Evolutionary conservation across 73 alveolate species (phyloP), one percentile per base, ranked within the genome.

Genomic region (Effrenium voratum): DNA sequence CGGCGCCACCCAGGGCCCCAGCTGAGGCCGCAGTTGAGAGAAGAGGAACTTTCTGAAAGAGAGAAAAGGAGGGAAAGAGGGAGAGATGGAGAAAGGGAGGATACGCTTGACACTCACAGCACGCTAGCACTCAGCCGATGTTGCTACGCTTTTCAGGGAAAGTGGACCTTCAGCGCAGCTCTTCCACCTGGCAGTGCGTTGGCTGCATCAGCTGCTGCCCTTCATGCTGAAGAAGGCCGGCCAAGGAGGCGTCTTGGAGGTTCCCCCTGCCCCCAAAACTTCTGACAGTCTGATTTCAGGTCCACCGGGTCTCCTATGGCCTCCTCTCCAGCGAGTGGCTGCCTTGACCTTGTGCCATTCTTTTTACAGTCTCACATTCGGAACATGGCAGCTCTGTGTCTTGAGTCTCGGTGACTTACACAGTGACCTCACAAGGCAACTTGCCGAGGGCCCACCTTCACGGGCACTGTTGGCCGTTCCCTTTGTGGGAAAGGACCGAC

Each of bases 301-400:
- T 91, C 63, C 90, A 91, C 38, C 98, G 98, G 38, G 98, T 91
- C 44, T 91, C 98, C 26, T 91, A 91, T 49, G 98, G 98, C 32
- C 41, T 87, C 84, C 95, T 87, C 52, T 87, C 95, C 45, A 63
- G 70, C 28, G 95, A 87, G 95, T 87, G 16, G 49, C 66, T 13
- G 13, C 52, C 81, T 59, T 45, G 16, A 72, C 24, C n/a, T n/a
- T n/a, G n/a, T n/a, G n/a, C n/a, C n/a, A n/a, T n/a, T n/a, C n/a
- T n/a, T n/a, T n/a, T n/a, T 3, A 22, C 13, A 19, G 59, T 36
- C 26, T 13, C 24, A 36, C 1, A 15, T 5, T 36, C 40, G 13
- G 3, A 24, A 30, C n/a, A 30, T 13, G 82, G 12, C 47, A 34
- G 49, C 28, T 5, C 28, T 8, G 10, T 22, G 8, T 36, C 72